These are phyloP conservation scores for Phylloporus rhodoxanthus DNA, from an alignment of 768 basidiomycete genomes.

Conservation along the genomic window DNA sequence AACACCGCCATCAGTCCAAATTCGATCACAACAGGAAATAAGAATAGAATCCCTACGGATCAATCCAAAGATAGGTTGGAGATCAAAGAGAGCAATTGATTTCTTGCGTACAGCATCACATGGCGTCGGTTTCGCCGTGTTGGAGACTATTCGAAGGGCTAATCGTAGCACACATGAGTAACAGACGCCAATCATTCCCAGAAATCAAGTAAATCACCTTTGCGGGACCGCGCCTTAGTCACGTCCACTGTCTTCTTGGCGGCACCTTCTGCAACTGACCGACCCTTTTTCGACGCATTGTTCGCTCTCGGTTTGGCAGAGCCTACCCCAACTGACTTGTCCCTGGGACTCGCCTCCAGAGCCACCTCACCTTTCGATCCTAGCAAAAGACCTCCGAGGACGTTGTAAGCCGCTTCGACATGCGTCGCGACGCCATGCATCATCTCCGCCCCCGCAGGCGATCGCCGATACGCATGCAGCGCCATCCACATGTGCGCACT, in stretches of 20 bases:
- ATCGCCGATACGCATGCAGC: slow-evolving; percentile 59
- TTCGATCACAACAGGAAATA: background rate
- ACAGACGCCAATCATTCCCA: background rate
- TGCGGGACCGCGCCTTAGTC: slow-evolving; percentile 42
- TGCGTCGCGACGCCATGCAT: slow-evolving; percentile 44
- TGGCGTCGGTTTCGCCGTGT: slow-evolving; percentile 7
- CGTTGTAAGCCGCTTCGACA: slow-evolving; percentile 46
- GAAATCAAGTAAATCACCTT: slow-evolving; percentile 25
- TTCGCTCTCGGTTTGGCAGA: slow-evolving; percentile 7
- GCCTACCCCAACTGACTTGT: slow-evolving; percentile 13
- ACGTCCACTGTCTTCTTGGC: slow-evolving; percentile 22
- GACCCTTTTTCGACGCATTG: slow-evolving; percentile 37
- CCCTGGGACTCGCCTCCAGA: slow-evolving; percentile 8
- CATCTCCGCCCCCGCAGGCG: slow-evolving; percentile 35
- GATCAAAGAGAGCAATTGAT: slow-evolving; percentile 13
- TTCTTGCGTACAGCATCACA: slow-evolving; percentile 5
- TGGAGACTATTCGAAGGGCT: slow-evolving; percentile 17
- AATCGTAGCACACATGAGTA: background rate
- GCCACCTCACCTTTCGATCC: slow-evolving; percentile 18
- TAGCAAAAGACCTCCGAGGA: slow-evolving; percentile 39
- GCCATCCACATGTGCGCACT: slow-evolving; percentile 62
- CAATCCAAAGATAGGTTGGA: slow-evolving; percentile 38
- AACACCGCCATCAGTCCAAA: background rate
- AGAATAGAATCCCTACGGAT: slow-evolving; percentile 42
- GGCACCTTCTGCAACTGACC: background rate